A percentile compares a stretch with the other conserved stretches of the same genome.
Conservation (phyloP, 331 rosid species). For the Malus hybrid region DNA sequence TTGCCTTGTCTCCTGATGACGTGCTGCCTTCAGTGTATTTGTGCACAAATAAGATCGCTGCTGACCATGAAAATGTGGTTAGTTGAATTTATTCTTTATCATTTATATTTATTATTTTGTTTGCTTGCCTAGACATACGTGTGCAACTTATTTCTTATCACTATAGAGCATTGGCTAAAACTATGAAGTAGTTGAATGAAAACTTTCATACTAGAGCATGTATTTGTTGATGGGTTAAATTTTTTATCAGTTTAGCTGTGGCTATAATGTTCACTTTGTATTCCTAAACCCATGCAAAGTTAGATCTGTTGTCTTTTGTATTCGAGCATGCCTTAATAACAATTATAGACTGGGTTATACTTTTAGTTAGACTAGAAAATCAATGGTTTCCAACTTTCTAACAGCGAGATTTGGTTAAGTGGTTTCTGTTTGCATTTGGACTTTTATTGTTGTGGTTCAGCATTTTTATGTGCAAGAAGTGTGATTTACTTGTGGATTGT, state of each 20-base stretch:
- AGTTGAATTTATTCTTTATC: slow-evolving; percentile 9
- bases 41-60: slow-evolving; percentile 82
- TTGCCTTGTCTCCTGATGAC: slow-evolving; percentile 76
- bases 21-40: slow-evolving; percentile 85
- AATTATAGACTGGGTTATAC: neutral
- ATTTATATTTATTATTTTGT: neutral
- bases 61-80: slow-evolving; percentile 85
- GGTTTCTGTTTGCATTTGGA: neutral
- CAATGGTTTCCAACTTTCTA: neutral
- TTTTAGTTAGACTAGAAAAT: neutral
- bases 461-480: neutral
- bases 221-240: neutral
- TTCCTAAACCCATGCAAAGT: neutral
- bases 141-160: neutral
- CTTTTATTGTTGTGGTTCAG: neutral
- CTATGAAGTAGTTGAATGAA: neutral
- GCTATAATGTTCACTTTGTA: neutral
- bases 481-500: too few species aligned
- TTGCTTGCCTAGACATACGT: neutral
- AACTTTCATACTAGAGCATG: neutral
- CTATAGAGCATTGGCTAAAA: neutral
- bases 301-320: neutral
- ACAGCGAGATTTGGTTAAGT: neutral
- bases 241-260: neutral
- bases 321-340: neutral